phyloP scores from a whole-genome alignment of 73 alveolate genomes.

The Effrenium voratum region DNA sequence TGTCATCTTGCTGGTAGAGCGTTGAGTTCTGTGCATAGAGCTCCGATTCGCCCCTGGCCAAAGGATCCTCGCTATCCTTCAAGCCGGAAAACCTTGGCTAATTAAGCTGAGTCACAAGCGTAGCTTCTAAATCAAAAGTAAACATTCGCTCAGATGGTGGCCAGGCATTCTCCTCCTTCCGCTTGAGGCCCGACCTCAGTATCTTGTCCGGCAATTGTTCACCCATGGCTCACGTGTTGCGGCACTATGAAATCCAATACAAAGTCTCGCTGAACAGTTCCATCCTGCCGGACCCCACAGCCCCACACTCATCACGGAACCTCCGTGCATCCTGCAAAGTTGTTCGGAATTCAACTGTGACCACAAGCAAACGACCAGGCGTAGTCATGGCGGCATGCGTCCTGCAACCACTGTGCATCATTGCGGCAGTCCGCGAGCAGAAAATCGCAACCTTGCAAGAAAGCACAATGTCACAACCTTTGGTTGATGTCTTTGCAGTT shows the following conservation, averaged over 20 bases:
- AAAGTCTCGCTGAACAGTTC: too few relatives aligned
- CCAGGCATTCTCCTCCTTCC: constrained; percentile 58
- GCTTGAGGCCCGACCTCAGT: constrained; percentile 63
- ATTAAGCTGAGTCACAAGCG: background rate
- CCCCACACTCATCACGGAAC: background rate
- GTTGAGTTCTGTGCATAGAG: background rate
- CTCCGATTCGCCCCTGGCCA: constrained; percentile 53
- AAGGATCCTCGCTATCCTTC: constrained; percentile 13
- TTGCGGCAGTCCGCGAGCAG: constrained; percentile 28
- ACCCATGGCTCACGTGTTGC: background rate
- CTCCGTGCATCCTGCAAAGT: background rate
- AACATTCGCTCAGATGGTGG: background rate
- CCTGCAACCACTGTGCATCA: constrained; percentile 62
- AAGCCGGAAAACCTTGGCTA: constrained; percentile 24
- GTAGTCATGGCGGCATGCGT: background rate
- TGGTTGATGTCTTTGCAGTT: background rate
- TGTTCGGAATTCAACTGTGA: too few relatives aligned
- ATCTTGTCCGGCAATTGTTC: background rate
- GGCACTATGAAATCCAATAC: too few relatives aligned
- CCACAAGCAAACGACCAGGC: too few relatives aligned
- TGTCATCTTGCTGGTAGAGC: background rate
- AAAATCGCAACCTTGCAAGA: constrained; percentile 42
- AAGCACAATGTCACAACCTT: background rate
- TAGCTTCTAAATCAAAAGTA: background rate
- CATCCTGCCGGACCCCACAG: too few relatives aligned